A percentile compares a stretch with the other conserved stretches of the same genome.
phyloP scores from a whole-genome alignment of 1,139 yeast species.

The Hanseniaspora sp. region DNA sequence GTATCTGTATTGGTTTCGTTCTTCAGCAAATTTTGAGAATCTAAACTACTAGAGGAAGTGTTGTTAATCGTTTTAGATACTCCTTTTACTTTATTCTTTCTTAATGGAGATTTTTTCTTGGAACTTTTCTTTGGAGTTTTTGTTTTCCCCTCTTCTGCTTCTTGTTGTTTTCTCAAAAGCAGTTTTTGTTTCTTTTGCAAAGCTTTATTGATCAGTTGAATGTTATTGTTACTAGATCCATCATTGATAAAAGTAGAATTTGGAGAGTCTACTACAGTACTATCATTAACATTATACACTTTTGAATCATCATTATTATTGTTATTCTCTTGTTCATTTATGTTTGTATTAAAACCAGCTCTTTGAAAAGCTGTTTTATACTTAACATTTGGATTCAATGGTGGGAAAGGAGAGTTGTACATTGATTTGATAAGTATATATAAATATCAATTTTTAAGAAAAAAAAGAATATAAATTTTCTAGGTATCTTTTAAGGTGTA shows the following conservation, averaged over 20 bases:
- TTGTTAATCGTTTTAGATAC: no score
- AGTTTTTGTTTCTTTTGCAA: constrained; percentile 13
- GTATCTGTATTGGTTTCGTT: no score
- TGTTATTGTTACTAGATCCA: constrained; percentile 5
- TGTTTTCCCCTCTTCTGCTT: not conserved
- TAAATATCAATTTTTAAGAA: not conserved
- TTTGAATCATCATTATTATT: not conserved
- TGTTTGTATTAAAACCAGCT: constrained; percentile 45
- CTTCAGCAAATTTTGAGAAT: no score
- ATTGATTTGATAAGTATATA: constrained; percentile 12
- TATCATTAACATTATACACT: not conserved
- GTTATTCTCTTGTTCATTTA: not conserved
- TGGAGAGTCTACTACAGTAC: not conserved
- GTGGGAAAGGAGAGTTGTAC: constrained; percentile 43
- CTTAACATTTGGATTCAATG: constrained; percentile 43
- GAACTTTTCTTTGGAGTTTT: not conserved
- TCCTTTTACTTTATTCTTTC: not conserved
- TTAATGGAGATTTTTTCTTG: not conserved
- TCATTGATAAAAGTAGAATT: constrained; percentile 5
- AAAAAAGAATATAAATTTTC: no score
- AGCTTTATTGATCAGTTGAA: constrained; percentile 3
- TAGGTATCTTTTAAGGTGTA: not conserved
- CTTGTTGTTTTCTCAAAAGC: constrained; percentile 8
- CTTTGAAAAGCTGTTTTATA: constrained; percentile 54
- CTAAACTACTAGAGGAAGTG: no score